Conservation (phyloP, 2,329 filamentous ascomycete genomes). For the Colletotrichum cuscutae region DNA sequence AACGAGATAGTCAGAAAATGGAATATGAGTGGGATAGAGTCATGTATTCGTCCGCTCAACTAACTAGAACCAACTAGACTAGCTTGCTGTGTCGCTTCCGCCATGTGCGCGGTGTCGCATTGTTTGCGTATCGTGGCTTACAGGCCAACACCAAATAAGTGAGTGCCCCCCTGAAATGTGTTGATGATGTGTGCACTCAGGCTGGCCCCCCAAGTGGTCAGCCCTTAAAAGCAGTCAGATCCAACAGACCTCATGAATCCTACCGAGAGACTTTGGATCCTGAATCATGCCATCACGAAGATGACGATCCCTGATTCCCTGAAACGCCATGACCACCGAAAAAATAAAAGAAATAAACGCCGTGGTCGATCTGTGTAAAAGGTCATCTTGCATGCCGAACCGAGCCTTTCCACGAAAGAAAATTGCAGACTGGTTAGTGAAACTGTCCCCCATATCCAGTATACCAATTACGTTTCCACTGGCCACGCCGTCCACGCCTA, state of each 20-base stretch:
- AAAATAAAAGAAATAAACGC: background rate
- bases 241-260: background rate
- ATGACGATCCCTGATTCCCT: constrained; percentile 3
- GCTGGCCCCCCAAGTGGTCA: background rate
- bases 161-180: background rate
- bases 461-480: background rate
- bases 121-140: background rate
- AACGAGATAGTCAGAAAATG: too few relatives aligned
- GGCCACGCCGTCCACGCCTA: too few relatives aligned
- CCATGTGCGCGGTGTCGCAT: background rate
- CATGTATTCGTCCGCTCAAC: constrained; percentile 17
- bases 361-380: constrained; percentile 3
- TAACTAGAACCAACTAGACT: constrained; percentile 5
- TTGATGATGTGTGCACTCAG: background rate
- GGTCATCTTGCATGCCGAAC: background rate
- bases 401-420: background rate
- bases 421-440: background rate
- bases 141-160: background rate
- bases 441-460: too few relatives aligned
- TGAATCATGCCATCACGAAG: constrained; percentile 9
- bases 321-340: constrained; percentile 10
- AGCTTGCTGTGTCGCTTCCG: background rate
- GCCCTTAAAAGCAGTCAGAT: background rate
- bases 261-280: background rate
- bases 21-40: constrained; percentile 10